Evolutionary conservation across 1,284 basidiomycete genomes (phyloP).

Genomic region (Porodaedalea pini): DNA sequence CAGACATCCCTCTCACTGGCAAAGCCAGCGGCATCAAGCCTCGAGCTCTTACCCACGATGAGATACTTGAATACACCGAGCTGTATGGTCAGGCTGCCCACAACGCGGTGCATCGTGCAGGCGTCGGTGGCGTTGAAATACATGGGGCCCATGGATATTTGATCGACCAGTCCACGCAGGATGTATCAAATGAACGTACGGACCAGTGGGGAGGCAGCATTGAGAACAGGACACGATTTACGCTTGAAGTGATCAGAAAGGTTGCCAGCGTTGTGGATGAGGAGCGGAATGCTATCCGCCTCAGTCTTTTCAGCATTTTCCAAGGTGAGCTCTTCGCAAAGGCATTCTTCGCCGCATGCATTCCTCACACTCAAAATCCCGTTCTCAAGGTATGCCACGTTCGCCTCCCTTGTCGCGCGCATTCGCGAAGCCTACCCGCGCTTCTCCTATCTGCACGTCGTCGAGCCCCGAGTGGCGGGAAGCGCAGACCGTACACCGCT

Average conservation of each 20-base stretch:
- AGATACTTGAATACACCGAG: not conserved
- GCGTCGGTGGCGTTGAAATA: too few species aligned
- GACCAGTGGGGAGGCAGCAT: too few species aligned
- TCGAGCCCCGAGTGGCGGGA: constrained; percentile 35
- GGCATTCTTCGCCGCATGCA: constrained; percentile 28
- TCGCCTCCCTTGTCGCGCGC: constrained; percentile 35
- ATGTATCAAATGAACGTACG: too few species aligned
- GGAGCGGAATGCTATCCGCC: constrained; percentile 44
- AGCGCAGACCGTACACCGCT: constrained; percentile 13
- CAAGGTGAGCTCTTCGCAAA: constrained; percentile 32
- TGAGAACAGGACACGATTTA: too few species aligned
- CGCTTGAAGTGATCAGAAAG: constrained; percentile 36
- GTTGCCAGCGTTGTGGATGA: constrained; percentile 34
- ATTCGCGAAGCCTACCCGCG: constrained; percentile 38
- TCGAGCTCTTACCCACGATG: constrained; percentile 25
- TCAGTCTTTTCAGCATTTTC: constrained; percentile 49
- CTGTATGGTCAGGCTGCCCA: constrained; percentile 27
- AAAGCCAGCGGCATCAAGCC: constrained; percentile 23
- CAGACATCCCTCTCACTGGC: constrained; percentile 40
- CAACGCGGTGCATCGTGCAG: too few species aligned
- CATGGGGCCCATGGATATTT: too few species aligned
- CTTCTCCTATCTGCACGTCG: too few species aligned
- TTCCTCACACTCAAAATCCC: too few species aligned
- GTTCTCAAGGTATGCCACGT: constrained; percentile 34
- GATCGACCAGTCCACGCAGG: too few species aligned